A percentile compares a stretch with the other conserved stretches of the same genome.
Conservation (phyloP, 2,329 filamentous ascomycete species). For the Penicillium sp. region DNA sequence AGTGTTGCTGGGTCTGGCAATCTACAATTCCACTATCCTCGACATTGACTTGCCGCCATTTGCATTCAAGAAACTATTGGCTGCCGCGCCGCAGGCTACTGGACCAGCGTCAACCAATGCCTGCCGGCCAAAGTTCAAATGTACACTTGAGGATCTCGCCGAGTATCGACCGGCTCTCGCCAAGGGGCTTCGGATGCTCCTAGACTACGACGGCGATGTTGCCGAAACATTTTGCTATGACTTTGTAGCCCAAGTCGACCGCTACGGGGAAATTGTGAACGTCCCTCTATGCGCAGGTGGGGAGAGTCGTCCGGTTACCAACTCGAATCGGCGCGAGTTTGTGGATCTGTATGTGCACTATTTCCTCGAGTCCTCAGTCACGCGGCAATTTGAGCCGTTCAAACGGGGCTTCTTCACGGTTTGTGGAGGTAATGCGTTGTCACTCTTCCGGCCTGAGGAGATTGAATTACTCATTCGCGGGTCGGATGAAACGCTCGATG, state of each 20-base stretch:
- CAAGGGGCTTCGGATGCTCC: conserved; percentile 68
- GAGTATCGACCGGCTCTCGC: conserved; percentile 78
- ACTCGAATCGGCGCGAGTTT: conserved; percentile 77
- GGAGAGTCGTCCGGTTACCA: conserved; percentile 74
- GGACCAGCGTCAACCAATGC: conserved; percentile 57
- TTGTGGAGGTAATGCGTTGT: conserved; percentile 82
- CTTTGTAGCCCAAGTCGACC: conserved; percentile 74
- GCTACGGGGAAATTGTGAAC: conserved; percentile 66
- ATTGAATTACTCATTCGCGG: conserved; percentile 85
- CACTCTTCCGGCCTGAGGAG: conserved; percentile 84
- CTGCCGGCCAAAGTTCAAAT: conserved; percentile 59
- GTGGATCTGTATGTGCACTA: conserved; percentile 81
- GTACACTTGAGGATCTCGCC: conserved; percentile 76
- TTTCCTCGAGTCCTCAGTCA: conserved; percentile 72
- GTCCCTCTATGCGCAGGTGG: conserved; percentile 73
- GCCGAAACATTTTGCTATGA: conserved; percentile 76
- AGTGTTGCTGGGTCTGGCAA: conserved; percentile 81
- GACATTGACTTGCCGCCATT: conserved; percentile 87
- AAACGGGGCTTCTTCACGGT: conserved; percentile 92
- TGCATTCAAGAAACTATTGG: conserved; percentile 81
- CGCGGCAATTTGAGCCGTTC: conserved; percentile 87
- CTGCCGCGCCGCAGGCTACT: conserved; percentile 65
- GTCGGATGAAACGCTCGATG: conserved; percentile 79
- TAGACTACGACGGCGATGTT: conserved; percentile 83
- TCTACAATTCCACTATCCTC: conserved; percentile 92